Conservation (phyloP, 352 stramenopile species). For the Phytophthora multivora region DNA sequence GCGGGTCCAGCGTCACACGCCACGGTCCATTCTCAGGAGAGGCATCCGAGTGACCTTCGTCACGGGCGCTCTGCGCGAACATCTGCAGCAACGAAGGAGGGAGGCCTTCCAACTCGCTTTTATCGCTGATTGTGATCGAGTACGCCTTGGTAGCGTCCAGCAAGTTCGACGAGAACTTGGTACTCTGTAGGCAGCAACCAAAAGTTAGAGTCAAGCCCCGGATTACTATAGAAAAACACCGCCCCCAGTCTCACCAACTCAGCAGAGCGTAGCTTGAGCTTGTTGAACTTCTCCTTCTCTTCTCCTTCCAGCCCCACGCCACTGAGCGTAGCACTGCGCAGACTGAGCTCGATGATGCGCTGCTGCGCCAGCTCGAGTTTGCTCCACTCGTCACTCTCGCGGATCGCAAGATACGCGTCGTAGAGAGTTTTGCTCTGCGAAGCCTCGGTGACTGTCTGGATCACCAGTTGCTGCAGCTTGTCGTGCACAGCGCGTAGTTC, state of each 20-base stretch:
- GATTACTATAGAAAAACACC: neutral
- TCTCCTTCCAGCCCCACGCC: conserved; percentile 94
- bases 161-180: conserved; percentile 97
- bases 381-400: conserved; percentile 64
- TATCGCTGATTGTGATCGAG: conserved; percentile 87
- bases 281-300: conserved; percentile 95
- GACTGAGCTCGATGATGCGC: conserved; percentile 90
- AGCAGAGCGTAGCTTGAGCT: conserved; percentile 93
- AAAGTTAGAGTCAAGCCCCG: neutral
- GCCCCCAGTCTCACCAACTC: conserved; percentile 66
- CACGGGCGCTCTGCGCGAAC: conserved; percentile 88
- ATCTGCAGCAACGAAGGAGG: conserved; percentile 92
- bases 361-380: conserved; percentile 65
- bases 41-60: conserved; percentile 63
- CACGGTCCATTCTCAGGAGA: conserved; percentile 91
- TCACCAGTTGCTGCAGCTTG: conserved; percentile 92
- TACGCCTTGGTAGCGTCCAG: conserved; percentile 97
- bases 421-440: conserved; percentile 94
- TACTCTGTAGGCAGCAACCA: conserved; percentile 60
- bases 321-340: conserved; percentile 90
- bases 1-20: conserved; percentile 95
- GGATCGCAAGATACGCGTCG: conserved; percentile 86
- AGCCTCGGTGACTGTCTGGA: conserved; percentile 92
- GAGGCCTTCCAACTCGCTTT: conserved; percentile 88
- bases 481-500: conserved; percentile 94